Conservation (phyloP, 139 green algal species). For the Desmodesmus armatus region DNA sequence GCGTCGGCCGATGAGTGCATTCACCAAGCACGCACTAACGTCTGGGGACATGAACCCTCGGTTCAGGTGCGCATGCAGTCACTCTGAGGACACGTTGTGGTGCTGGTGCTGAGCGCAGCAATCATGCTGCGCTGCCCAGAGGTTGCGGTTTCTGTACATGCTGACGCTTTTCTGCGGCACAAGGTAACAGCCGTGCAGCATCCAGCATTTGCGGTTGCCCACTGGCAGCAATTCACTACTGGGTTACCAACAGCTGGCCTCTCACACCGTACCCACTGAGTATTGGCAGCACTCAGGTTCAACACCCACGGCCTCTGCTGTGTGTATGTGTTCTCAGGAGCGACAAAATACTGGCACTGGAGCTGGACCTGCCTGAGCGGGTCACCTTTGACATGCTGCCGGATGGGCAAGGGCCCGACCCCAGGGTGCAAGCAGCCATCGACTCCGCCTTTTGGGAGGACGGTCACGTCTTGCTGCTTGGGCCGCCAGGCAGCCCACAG, state of each 20-base stretch:
- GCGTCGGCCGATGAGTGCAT: conserved; percentile 54
- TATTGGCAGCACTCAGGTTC: too few species aligned
- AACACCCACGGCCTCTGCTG: background rate
- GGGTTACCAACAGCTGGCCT: too few species aligned
- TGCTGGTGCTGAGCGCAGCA: too few species aligned
- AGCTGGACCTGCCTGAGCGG: conserved; percentile 82
- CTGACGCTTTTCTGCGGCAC: too few species aligned
- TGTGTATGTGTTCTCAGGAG: conserved; percentile 79
- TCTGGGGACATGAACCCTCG: conserved; percentile 80
- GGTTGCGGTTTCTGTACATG: too few species aligned
- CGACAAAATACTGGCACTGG: conserved; percentile 85
- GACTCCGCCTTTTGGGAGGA: conserved; percentile 68
- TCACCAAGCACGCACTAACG: conserved; percentile 50
- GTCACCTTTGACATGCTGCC: conserved; percentile 71
- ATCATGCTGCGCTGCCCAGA: too few species aligned
- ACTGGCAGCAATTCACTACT: too few species aligned
- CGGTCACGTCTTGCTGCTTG: conserved; percentile 66
- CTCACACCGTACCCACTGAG: too few species aligned
- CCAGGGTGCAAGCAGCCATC: conserved; percentile 66
- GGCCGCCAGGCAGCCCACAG: conserved; percentile 13
- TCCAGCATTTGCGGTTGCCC: too few species aligned
- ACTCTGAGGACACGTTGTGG: too few species aligned
- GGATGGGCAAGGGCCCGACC: conserved; percentile 57
- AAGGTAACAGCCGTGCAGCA: too few species aligned
- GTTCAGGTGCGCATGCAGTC: conserved; percentile 31